Evolutionary conservation across 768 basidiomycete genomes (phyloP).

Genomic region (Mycena rosella): DNA sequence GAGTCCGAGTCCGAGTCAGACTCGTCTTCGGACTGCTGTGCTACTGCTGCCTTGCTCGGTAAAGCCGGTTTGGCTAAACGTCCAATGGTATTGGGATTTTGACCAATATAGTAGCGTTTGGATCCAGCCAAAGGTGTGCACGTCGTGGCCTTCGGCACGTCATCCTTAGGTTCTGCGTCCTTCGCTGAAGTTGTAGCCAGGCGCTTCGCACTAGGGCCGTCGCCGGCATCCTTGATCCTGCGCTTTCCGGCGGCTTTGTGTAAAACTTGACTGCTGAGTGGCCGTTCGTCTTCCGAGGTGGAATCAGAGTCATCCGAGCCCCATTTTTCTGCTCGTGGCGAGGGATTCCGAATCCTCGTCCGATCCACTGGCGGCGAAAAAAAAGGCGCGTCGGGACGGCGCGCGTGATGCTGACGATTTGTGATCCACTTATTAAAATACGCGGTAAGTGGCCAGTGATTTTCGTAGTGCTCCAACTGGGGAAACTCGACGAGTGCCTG

Average conservation of each 20-base stretch:
- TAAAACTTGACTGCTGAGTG: too few relatives aligned
- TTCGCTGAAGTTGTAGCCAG: neutral
- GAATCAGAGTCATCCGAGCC: too few relatives aligned
- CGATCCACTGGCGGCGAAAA: too few relatives aligned
- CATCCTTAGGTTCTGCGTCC: too few relatives aligned
- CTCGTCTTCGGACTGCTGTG: neutral
- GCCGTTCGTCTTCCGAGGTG: too few relatives aligned
- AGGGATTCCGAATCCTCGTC: too few relatives aligned
- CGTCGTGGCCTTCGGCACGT: too few relatives aligned
- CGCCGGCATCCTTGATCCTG: too few relatives aligned
- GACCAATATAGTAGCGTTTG: neutral
- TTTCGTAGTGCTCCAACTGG: neutral
- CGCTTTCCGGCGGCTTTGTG: too few relatives aligned
- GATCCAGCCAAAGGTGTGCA: too few relatives aligned
- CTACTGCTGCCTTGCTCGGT: neutral
- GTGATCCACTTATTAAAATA: conserved; percentile 10
- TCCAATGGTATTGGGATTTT: neutral
- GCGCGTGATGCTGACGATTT: neutral
- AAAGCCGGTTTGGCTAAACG: neutral
- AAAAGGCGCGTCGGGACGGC: too few relatives aligned
- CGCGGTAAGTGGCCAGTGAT: conserved; percentile 4
- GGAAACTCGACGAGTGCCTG: neutral
- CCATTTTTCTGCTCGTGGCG: too few relatives aligned
- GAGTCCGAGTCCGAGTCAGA: neutral
- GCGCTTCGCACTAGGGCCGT: neutral